Evolutionary conservation across 2,329 filamentous ascomycete genomes (phyloP), one percentile per base, ranked within the genome.

Genomic region (Aulographum hederae): DNA sequence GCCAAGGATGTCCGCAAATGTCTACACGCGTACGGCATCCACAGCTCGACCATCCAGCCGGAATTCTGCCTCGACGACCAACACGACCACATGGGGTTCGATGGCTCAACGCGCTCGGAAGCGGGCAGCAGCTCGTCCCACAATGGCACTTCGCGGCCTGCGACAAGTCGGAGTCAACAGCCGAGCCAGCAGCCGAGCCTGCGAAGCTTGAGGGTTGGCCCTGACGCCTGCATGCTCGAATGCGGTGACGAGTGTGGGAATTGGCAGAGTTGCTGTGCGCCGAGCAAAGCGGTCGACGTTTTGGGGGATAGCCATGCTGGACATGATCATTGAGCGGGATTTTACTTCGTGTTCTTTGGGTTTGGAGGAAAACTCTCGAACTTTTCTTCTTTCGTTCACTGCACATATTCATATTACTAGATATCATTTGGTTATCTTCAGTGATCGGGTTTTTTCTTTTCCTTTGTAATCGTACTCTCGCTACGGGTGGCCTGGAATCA

Each of bases 41-140:
- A 98, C 59, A 91, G 80, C 23, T 86, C 84, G 21, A 98, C 89
- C 10, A 95, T 98, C 43, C 89, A 98, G 54, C 89, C 89, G 4
- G 89, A 98, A 53, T 98, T 61, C 46, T 58, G 57, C 41, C 49
- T 61, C 16, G 51, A 63, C 34, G 46, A 48, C 4, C 51, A 50
- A 13, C 55, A 60, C 39, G 53, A 56, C 36, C 58, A 62, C 38
- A 41, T 39, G 6, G 43, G 44, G 20, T 45, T 43, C 17, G 35
- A 43, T 5, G 35, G 15, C 27, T 14, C 8, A 8, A 39, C 13
- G 38, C 39, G 34, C 32, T 44, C 37, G 30, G 46, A 48, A 33
- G 46, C 45, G 26, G 49, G 45, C 42, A 43, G 44, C 12, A 42
- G 39, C 5, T 44, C 51, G 31, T 50, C 51, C 30, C 39, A 35